phyloP scores from a whole-genome alignment of 805 yeast species.

The Yarrowia deformans region DNA sequence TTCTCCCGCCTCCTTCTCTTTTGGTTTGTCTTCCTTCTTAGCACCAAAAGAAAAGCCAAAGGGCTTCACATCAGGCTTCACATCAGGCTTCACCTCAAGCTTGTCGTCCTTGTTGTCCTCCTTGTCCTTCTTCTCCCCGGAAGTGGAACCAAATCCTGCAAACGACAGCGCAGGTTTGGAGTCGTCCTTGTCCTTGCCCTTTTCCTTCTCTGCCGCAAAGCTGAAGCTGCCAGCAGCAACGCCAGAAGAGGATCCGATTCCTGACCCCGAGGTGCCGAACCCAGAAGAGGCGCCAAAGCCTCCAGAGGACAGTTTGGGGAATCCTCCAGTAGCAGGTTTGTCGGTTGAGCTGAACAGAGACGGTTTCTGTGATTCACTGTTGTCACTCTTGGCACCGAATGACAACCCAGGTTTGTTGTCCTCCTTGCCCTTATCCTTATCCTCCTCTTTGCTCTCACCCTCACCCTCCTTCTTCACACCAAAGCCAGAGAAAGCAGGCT shows the following conservation, averaged over 20 bases:
- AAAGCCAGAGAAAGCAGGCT: background rate
- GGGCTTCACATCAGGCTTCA: background rate
- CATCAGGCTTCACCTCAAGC: too few species aligned
- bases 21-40: too few species aligned
- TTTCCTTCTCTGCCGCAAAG: background rate
- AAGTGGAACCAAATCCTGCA: background rate
- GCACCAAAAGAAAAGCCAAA: background rate
- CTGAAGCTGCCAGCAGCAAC: slow-evolving; percentile 2
- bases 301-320: background rate
- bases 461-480: background rate
- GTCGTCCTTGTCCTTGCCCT: background rate
- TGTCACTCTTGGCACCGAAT: slow-evolving; percentile 1
- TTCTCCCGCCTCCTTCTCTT: background rate
- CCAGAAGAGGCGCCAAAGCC: background rate
- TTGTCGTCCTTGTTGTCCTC: background rate
- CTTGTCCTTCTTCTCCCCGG: background rate
- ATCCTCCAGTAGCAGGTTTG: background rate
- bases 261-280: background rate
- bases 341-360: background rate
- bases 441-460: background rate
- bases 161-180: background rate
- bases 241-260: background rate
- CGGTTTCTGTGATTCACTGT: background rate
- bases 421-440: background rate
- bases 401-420: slow-evolving; percentile 1